A percentile compares a stretch with the other conserved stretches of the same genome.
phyloP scores from a whole-genome alignment of 1,139 yeast genomes.

The Barnettozyma hawaiiensis region DNA sequence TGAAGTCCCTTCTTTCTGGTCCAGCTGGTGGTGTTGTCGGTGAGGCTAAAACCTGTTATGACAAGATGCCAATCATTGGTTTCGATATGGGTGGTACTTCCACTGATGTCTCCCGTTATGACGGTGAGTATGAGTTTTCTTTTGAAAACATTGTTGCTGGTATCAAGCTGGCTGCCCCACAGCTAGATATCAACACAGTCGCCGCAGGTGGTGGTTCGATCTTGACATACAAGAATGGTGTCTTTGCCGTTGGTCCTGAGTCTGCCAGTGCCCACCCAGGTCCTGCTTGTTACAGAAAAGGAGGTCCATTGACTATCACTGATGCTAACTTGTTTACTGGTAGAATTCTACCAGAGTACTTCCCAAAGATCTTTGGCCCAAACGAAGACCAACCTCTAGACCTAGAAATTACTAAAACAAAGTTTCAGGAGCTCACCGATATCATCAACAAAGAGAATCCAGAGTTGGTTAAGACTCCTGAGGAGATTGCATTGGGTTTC shows the following conservation, averaged over 20 bases:
- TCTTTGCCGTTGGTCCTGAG: slow-evolving; percentile 54
- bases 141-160: slow-evolving; percentile 54
- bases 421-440: slow-evolving; percentile 37
- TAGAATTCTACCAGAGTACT: slow-evolving; percentile 46
- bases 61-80: slow-evolving; percentile 44
- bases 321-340: slow-evolving; percentile 52
- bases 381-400: slow-evolving; percentile 47
- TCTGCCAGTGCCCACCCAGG: slow-evolving; percentile 59
- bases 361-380: slow-evolving; percentile 53
- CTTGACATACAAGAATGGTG: slow-evolving; percentile 45
- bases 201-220: slow-evolving; percentile 62
- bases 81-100: slow-evolving; percentile 63
- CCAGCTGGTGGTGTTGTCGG: slow-evolving; percentile 65
- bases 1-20: slow-evolving; percentile 49
- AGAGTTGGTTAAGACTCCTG: slow-evolving; percentile 30
- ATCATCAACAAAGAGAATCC: slow-evolving; percentile 35
- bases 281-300: slow-evolving; percentile 53
- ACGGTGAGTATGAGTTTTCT: slow-evolving; percentile 45
- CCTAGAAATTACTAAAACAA: slow-evolving; percentile 33
- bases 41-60: slow-evolving; percentile 45
- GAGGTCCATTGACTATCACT: slow-evolving; percentile 53
- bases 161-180: slow-evolving; percentile 52
- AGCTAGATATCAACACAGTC: slow-evolving; percentile 49
- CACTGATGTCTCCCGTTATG: slow-evolving; percentile 49
- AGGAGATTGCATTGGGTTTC: slow-evolving; percentile 48